Evolutionary conservation across 2,329 filamentous ascomycete species (phyloP).

Genomic region (Neofusicoccum kwambonambiense): DNA sequence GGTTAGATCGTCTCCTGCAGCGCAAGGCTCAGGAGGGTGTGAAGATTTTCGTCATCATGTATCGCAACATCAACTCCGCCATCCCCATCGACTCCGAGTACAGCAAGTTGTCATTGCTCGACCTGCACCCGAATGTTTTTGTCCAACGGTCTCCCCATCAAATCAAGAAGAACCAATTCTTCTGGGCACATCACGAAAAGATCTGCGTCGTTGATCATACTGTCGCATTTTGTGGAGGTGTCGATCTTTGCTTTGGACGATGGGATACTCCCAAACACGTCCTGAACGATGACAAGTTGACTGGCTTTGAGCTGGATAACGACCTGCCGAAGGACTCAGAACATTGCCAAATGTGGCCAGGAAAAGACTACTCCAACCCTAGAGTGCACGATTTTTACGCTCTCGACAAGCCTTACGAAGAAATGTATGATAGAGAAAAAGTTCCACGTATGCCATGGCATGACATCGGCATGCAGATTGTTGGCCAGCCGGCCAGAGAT

Average conservation of each 20-base stretch:
- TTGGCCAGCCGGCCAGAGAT: slow-evolving; percentile 92
- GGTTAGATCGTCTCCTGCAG: slow-evolving; percentile 88
- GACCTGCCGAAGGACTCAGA: slow-evolving; percentile 79
- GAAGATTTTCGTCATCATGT: slow-evolving; percentile 97
- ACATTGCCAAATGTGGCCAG: slow-evolving; percentile 93
- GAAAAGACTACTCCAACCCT: slow-evolving; percentile 98
- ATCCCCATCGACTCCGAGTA: slow-evolving; percentile 98
- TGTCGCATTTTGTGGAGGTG: slow-evolving; percentile 90
- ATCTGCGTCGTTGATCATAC: slow-evolving; percentile 96
- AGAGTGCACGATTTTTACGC: slow-evolving; percentile 93
- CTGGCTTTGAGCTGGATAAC: slow-evolving; percentile 76
- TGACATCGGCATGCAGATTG: slow-evolving; percentile 95
- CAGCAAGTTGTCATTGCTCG: slow-evolving; percentile 92
- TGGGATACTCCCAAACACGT: slow-evolving; percentile 96
- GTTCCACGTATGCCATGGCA: slow-evolving; percentile 98
- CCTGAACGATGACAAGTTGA: slow-evolving; percentile 88
- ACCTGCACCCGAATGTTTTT: slow-evolving; percentile 93
- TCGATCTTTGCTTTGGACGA: slow-evolving; percentile 93
- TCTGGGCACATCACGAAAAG: slow-evolving; percentile 98
- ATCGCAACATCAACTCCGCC: slow-evolving; percentile 94
- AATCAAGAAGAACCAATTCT: slow-evolving; percentile 98
- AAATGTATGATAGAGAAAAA: slow-evolving; percentile 94
- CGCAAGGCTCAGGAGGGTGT: slow-evolving; percentile 92
- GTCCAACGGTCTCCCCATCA: slow-evolving; percentile 96
- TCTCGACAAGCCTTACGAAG: slow-evolving; percentile 91